Base-by-base conservation (phyloP, 1,284 basidiomycete genomes). In the Ustilago bromivora region DNA sequence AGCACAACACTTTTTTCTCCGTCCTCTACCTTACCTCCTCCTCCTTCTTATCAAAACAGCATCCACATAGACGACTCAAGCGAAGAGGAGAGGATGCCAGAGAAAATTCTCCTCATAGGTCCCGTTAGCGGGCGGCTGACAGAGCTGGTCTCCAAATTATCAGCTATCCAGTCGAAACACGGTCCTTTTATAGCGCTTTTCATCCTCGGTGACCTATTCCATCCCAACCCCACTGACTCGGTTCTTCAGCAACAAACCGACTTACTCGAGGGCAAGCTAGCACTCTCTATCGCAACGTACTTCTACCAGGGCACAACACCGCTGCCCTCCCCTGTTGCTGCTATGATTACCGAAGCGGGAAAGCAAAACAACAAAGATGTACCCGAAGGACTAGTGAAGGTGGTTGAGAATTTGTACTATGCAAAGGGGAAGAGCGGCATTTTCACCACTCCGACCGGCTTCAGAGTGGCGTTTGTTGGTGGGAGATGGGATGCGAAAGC, bases 171-270 rank as follows among this genome's bases (percentile, higher is more conserved):
- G 87, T 89, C 90, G 66, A 98, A 98, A 86, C 93, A 98, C 87
- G 96, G 96, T 63, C 94, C 94, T 80, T 99, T 99, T 84, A 92
- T 95, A 81, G 90, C 95, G 41, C 91, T 93, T 19, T 89, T 99
- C 52, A 92, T 95, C 78, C 88, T 91, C 3, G 96, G 96, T 6
- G 95, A 99, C 87, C 93, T 98, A 86, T 99, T 99, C 87, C 92
- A 54, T n/a, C 54, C 66, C 12, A 36, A 49, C 23, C 52, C 65
- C 6, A 12, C 53, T 12, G 72, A 63, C 12, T 81, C 88, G 1
- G 85, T 88, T 8, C 78, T 82, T 15, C 88, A 90, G 49, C 86
- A 87, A 40, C 91, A 94, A 64, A 82, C 85, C 6, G 88, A 91
- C 72, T 86, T 96, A 35, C 83, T 96, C 57, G 87, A 89, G 3